phyloP scores from a whole-genome alignment of 225 moss, liverwort and hornwort genomes.

The Antitrichia curtipendula region DNA sequence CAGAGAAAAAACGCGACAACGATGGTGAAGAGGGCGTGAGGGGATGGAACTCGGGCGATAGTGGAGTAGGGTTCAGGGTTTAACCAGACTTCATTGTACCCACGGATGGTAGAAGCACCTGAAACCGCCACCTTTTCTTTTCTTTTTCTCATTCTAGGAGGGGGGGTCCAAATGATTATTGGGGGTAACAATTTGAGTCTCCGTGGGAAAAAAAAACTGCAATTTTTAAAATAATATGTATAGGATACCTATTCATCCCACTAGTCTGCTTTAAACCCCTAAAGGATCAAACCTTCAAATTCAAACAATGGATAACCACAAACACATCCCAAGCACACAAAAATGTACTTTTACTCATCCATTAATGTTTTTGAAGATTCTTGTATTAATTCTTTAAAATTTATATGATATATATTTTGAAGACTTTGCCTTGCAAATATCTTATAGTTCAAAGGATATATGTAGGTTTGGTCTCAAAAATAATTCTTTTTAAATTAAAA shows the following conservation, averaged over 20 bases:
- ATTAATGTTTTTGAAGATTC: neutral
- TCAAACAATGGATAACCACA: too few species aligned
- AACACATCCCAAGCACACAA: too few species aligned
- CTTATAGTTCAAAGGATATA: neutral
- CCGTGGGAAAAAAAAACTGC: fast-evolving
- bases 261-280: too few species aligned
- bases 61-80: neutral
- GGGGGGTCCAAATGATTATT: neutral
- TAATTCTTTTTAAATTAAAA: fast-evolving
- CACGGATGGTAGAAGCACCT: neutral
- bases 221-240: too few species aligned
- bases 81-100: neutral
- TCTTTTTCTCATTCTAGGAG: neutral
- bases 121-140: neutral
- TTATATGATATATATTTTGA: fast-evolving
- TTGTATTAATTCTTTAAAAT: neutral
- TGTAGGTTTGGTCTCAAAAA: fast-evolving
- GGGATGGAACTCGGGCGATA: neutral
- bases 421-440: neutral
- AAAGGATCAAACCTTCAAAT: too few species aligned
- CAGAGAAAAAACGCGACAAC: neutral
- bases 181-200: neutral
- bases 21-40: neutral
- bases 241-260: too few species aligned
- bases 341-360: too few species aligned